Evolutionary conservation across 2,329 filamentous ascomycete genomes (phyloP), one percentile per base, ranked within the genome.

Genomic region (Alternaria triticimaculans): DNA sequence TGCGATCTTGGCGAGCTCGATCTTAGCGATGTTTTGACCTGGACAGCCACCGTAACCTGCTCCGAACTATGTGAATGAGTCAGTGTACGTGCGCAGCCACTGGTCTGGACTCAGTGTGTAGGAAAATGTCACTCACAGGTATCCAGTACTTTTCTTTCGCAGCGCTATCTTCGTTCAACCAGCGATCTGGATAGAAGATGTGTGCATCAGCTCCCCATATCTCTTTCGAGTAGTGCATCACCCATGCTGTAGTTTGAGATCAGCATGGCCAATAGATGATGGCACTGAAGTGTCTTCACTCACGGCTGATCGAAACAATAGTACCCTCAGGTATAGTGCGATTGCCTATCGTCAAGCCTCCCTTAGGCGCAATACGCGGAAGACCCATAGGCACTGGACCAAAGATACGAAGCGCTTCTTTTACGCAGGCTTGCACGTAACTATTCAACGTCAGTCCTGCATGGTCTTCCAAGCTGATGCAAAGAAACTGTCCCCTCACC

Each of bases 401-500:
- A 55, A 81, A 76, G 20, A 80, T 68, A 0, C 80, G 77, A 33
- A 77, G 73, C 6, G 79, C 73, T 61, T 83, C 81, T 65, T 82
- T 82, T 2, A 64, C 54, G 1, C 58, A 64, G 0, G 58, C 63
- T 43, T 62, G 63, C 75, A 66, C 23, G 3, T 41, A 54, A 9
- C 57, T 59, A 1, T 6, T 30, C 3, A 10, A 9, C 0, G 4
- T 45, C 15, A 59, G 48, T 33, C 12, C 4, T 5, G 8, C 11
- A 21, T 6, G 15, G 7, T 6, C n/a, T n/a, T 33, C 25, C 11
- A 14, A 9, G 20, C 6, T 9, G 3, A 26, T 30, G n/a, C 18
- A 11, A 30, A 11, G n/a, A 12, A 8, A 14, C 2, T 2, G 15
- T 21, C 3, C 3, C 12, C 25, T 30, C 14, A 44, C 57, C 46